phyloP scores from a whole-genome alignment of 805 yeast species.

The Yamadazyma phyllophila region DNA sequence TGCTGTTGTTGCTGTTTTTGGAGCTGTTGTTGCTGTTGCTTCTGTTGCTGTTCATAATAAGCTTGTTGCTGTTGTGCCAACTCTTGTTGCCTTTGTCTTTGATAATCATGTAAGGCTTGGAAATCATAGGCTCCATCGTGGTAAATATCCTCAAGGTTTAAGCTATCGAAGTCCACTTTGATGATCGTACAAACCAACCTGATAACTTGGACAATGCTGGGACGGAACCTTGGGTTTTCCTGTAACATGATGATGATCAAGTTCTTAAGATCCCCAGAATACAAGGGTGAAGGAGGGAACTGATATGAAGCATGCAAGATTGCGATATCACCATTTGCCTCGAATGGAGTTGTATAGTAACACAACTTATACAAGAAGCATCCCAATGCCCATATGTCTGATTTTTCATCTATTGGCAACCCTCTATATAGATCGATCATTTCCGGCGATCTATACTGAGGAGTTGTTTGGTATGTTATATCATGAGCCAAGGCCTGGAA shows the following conservation, averaged over 20 bases:
- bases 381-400: slow-evolving; percentile 97
- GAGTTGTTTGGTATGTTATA: slow-evolving; percentile 86
- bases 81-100: slow-evolving; percentile 34
- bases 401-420: slow-evolving; percentile 82
- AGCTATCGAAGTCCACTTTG: slow-evolving; percentile 25
- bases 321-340: slow-evolving; percentile 81
- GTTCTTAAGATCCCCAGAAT: slow-evolving; percentile 68
- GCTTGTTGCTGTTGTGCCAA: slow-evolving; percentile 34
- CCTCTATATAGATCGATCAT: slow-evolving; percentile 88
- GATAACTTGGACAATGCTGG: slow-evolving; percentile 82
- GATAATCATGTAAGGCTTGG: slow-evolving; percentile 53
- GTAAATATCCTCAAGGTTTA: slow-evolving; percentile 44
- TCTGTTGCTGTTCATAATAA: slow-evolving; percentile 42
- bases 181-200: slow-evolving; percentile 58
- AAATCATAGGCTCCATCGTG: slow-evolving; percentile 55
- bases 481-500: slow-evolving; percentile 79
- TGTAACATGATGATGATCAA: slow-evolving; percentile 77
- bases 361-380: slow-evolving; percentile 86
- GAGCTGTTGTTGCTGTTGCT: slow-evolving; percentile 5
- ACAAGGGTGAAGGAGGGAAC: slow-evolving; percentile 69
- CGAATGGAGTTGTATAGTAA: slow-evolving; percentile 94
- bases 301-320: slow-evolving; percentile 80
- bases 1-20: slow-evolving; percentile 1
- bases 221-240: slow-evolving; percentile 79
- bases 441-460: slow-evolving; percentile 94